phyloP scores from a whole-genome alignment of 805 yeast genomes.

The Torulaspora gathmanii region DNA sequence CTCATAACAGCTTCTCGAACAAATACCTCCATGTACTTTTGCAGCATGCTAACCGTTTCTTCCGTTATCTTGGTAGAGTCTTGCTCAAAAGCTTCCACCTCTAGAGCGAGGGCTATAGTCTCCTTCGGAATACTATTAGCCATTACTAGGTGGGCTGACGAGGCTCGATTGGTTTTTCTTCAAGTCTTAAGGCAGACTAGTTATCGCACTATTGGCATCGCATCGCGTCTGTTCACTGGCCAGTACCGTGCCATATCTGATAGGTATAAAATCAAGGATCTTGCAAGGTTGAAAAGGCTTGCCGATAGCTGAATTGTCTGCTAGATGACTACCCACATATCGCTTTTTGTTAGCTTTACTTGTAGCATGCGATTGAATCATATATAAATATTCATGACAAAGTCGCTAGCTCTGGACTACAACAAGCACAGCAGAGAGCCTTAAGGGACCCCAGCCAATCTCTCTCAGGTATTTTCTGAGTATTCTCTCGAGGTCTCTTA shows the following conservation, averaged over 20 bases:
- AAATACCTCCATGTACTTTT: constrained; percentile 28
- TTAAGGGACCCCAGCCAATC: background rate
- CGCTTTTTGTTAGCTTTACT: too few species aligned
- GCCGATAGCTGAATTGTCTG: too few species aligned
- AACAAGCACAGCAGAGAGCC: too few species aligned
- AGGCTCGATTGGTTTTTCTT: background rate
- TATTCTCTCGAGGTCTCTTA: background rate
- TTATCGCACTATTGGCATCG: background rate
- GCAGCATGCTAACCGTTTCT: constrained; percentile 20
- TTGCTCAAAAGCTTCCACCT: constrained; percentile 19
- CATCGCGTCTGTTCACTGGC: background rate
- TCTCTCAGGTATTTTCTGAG: background rate
- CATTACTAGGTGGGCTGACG: background rate
- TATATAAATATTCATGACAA: too few species aligned
- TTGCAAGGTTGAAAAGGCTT: too few species aligned
- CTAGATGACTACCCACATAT: too few species aligned
- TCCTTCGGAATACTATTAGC: constrained; percentile 17
- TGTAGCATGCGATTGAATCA: too few species aligned
- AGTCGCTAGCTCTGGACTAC: too few species aligned
- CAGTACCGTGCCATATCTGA: too few species aligned
- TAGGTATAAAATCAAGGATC: too few species aligned
- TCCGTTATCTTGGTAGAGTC: constrained; percentile 23
- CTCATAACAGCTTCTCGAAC: constrained; percentile 31
- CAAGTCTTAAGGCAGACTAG: background rate
- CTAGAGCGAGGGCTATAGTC: constrained; percentile 26